A percentile compares a stretch with the other conserved stretches of the same genome.
Conservation (phyloP, 2,329 filamentous ascomycete species). For the Cadophora sp. region DNA sequence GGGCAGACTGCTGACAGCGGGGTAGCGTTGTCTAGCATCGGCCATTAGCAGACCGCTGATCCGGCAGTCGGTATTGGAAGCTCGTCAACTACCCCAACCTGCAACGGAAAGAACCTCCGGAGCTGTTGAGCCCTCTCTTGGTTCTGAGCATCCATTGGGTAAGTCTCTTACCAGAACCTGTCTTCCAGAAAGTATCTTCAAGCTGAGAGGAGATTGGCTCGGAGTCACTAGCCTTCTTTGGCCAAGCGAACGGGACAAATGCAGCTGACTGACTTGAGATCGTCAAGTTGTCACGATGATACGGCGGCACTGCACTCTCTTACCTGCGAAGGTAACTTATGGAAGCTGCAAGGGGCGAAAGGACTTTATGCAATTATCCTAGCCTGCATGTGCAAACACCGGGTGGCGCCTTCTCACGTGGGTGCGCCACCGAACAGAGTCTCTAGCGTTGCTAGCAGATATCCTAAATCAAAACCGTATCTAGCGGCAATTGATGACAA, state of each 20-base stretch:
- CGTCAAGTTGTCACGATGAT: neutral
- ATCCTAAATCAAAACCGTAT: no score
- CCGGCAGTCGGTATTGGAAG: constrained; percentile 5
- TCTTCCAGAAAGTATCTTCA: neutral
- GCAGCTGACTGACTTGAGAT: constrained; percentile 1
- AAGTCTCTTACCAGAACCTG: neutral
- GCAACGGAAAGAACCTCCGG: neutral
- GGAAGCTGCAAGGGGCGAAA: neutral
- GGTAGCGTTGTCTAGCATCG: neutral
- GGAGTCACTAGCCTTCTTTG: neutral
- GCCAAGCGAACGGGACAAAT: neutral
- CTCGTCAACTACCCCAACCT: neutral
- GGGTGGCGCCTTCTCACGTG: neutral
- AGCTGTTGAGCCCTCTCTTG: neutral
- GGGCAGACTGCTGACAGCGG: constrained; percentile 5
- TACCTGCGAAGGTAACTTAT: neutral
- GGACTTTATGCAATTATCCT: neutral
- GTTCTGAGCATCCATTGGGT: neutral
- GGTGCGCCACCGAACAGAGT: neutral
- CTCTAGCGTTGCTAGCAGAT: no score
- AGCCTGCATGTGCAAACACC: neutral
- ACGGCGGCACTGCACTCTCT: neutral
- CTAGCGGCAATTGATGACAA: neutral
- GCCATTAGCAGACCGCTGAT: neutral
- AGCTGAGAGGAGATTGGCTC: neutral